Evolutionary conservation across 345 rosid species (phyloP), one percentile per base, ranked within the genome.

Genomic region (Gossypioides kirkii): DNA sequence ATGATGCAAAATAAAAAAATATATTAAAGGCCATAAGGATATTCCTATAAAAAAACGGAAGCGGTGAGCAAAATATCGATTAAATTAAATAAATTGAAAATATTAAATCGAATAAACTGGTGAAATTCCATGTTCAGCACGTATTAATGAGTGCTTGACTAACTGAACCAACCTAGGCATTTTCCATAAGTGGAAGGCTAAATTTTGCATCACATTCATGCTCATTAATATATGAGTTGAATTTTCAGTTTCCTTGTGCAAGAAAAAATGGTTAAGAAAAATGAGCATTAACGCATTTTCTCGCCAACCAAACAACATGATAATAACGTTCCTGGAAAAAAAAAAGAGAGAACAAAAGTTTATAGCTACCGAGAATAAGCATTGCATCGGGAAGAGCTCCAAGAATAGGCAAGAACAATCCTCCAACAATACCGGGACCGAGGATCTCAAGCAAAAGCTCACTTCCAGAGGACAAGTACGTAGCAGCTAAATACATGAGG

Each of bases 321-420:
- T 14, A 25, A 8, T 5, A 32, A 32, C 23, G 11, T 7, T 23
- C 6, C 11, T 8, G 26, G 10, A 10, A 14, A 16, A 36, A 32
- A 28, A 7, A 20, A 45, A 14, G 10, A 49, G 8, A 6, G 5
- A 26, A 26, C 2, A 50, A 28, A 28, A 52, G 8, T 50, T 50
- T 26, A 55, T 10, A n/a, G 28, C 2, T 83, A 94, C 99, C 98
- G 22, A 92, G 82, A 68, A 94, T 94, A 66, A 94, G 94, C 98
- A 94, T 88, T 73, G 99, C 99, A 66, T 94, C 99, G 0, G 99
- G 99, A 50, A 94, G 94, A 0, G 99, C 99, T 1, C 99, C 99
- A 5, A 94, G 99, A 0, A 86, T 76, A 14, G 99, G 99, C 72
- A 94, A 93, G 69, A 94, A 92, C 71, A 94, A 83, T 42, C 99